Evolutionary conservation across 2,329 filamentous ascomycete species (phyloP), one percentile per base, ranked within the genome.

Genomic region (Fusarium sororula): DNA sequence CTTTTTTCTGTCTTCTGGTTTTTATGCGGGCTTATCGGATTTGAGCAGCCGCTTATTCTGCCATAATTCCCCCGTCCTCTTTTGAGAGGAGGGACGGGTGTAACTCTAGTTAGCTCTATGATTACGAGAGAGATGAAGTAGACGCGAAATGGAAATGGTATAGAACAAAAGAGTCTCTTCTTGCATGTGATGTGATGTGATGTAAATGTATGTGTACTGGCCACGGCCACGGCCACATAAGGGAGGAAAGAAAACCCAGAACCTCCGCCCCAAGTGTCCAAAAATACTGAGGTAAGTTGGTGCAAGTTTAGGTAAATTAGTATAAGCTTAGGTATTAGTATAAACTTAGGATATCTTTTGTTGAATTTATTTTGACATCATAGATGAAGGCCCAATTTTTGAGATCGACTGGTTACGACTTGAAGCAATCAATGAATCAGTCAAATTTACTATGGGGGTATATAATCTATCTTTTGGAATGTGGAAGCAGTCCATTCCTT

Each of bases 41-140:
- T 76, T 76, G 53, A 71, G 69, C 73, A 74, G 69, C 77, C 75
- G 75, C 75, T 75, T 79, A 79, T 66, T 74, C 60, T 78, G 72
- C 69, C 79, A 82, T 83, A 82, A 81, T 83, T 79, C 20, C 20
- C 79, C 77, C 78, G 68, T 70, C 59, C 68, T 72, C 71, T 72
- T 71, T 57, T 57, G 63, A 73, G 72, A 74, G 66, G 59, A 77
- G 74, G 74, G 72, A 68, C 64, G 71, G 78, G 79, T 83, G 82
- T 84, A 83, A 77, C 78, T 83, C 78, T 84, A 84, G 80, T 77
- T 82, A 82, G 80, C 78, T 82, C 79, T 76, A 83, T 80, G 81
- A 83, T 82, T 77, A 84, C 78, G 80, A 84, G 76, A 80, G 80
- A 77, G 80, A 83, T 76, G 80, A 84, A 79, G 80, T 82, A 82